phyloP scores from a whole-genome alignment of 2,329 filamentous ascomycete species.

The Cladorrhinum sp. region DNA sequence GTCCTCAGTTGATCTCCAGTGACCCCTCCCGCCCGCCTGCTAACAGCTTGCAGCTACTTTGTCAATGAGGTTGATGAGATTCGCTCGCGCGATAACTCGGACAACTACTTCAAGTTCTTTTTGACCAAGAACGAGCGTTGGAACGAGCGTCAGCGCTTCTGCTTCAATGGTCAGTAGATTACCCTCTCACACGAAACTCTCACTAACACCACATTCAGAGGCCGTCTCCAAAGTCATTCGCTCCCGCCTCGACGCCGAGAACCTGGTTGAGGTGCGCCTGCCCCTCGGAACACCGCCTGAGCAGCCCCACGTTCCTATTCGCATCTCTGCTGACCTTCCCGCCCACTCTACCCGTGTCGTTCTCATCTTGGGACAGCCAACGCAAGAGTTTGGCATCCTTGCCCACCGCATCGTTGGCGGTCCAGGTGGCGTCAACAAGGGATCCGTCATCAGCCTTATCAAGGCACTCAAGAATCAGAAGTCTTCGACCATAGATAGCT shows the following conservation, averaged over 20 bases:
- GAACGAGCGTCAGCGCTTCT: conserved; percentile 71
- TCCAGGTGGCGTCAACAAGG: conserved; percentile 62
- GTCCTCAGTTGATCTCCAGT: not conserved
- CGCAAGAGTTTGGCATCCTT: conserved; percentile 71
- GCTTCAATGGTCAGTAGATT: conserved; percentile 63
- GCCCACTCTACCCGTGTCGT: conserved; percentile 62
- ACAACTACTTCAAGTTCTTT: conserved; percentile 71
- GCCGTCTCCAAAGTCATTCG: conserved; percentile 61
- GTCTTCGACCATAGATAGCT: conserved; percentile 33
- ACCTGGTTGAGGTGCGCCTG: conserved; percentile 58
- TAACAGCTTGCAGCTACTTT: conserved; percentile 61
- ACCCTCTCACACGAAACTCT: not conserved
- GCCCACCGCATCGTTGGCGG: conserved; percentile 66
- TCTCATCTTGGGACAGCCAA: conserved; percentile 69
- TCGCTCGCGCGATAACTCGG: conserved; percentile 63
- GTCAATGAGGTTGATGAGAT: conserved; percentile 74
- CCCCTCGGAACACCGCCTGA: conserved; percentile 47
- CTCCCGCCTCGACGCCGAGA: conserved; percentile 58
- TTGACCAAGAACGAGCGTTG: conserved; percentile 69
- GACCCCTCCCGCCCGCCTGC: not conserved
- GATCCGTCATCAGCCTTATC: conserved; percentile 67
- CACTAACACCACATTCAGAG: conserved; percentile 40
- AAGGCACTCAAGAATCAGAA: conserved; percentile 40
- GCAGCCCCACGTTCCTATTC: conserved; percentile 66
- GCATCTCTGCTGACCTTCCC: conserved; percentile 53